phyloP scores from a whole-genome alignment of 495 filamentous ascomycete genomes.

The Xylaria nigripes region DNA sequence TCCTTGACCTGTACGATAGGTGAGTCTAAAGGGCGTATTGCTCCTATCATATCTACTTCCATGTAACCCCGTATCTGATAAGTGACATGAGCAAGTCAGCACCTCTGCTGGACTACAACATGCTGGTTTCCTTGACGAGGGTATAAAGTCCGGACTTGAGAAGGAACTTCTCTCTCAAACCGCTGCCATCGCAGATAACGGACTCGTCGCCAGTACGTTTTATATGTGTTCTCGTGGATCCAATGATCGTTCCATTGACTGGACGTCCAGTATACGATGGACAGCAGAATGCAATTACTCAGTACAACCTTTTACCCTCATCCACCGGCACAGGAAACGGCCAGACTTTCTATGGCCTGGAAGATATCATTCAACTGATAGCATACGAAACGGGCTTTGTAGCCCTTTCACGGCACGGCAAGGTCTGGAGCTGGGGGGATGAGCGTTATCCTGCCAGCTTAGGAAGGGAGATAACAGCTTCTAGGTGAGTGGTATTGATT shows the following conservation, averaged over 20 bases:
- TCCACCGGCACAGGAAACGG: not conserved
- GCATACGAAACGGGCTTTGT: constrained; percentile 46
- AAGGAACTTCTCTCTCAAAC: constrained; percentile 14
- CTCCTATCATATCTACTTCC: not conserved
- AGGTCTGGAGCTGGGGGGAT: constrained; percentile 55
- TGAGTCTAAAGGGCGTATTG: constrained; percentile 17
- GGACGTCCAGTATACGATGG: constrained; percentile 19
- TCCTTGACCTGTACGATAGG: constrained; percentile 34
- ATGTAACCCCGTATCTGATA: not conserved
- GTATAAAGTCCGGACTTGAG: constrained; percentile 5
- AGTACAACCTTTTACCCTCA: constrained; percentile 20
- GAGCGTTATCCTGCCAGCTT: constrained; percentile 43
- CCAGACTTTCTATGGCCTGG: constrained; percentile 16
- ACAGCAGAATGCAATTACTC: constrained; percentile 11
- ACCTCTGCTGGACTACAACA: constrained; percentile 18
- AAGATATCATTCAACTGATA: constrained; percentile 35
- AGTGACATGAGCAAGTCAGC: constrained; percentile 12
- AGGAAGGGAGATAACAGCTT: constrained; percentile 31
- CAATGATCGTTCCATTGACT: not conserved
- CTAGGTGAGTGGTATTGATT: constrained; percentile 20
- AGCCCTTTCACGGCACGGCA: constrained; percentile 38
- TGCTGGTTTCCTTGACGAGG: constrained; percentile 18
- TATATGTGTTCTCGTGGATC: not conserved
- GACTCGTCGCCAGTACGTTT: constrained; percentile 19
- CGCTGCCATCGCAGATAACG: constrained; percentile 29